Conservation (phyloP, 2,329 filamentous ascomycete species). For the Fusarium nematophilum region DNA sequence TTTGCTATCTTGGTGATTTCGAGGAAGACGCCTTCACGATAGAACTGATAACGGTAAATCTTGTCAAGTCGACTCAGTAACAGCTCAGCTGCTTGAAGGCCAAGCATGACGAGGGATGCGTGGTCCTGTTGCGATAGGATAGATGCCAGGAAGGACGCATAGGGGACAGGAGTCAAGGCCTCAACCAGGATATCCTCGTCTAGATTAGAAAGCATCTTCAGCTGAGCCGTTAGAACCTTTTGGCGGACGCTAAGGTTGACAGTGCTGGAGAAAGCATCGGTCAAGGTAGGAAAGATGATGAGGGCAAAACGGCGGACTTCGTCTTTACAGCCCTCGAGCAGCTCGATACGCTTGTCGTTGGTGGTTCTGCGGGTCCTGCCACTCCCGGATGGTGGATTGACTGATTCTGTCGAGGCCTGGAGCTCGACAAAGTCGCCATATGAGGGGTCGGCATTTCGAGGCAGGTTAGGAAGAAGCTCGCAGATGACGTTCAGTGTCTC, state of each 20-base stretch:
- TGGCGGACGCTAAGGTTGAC: constrained; percentile 95
- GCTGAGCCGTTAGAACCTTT: constrained; percentile 93
- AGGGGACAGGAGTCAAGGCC: constrained; percentile 86
- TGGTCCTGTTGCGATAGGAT: constrained; percentile 97
- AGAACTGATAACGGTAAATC: constrained; percentile 96
- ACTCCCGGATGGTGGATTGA: constrained; percentile 51
- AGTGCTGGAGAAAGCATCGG: constrained; percentile 96
- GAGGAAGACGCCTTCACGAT: constrained; percentile 93
- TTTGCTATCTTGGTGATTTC: constrained; percentile 86
- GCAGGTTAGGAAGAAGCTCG: constrained; percentile 85
- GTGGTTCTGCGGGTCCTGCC: constrained; percentile 57
- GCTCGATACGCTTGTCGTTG: constrained; percentile 83
- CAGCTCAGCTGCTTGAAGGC: constrained; percentile 89
- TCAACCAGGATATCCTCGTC: constrained; percentile 86
- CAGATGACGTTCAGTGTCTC: constrained; percentile 98
- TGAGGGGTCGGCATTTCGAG: constrained; percentile 61
- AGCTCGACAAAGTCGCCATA: constrained; percentile 59
- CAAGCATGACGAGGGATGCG: constrained; percentile 84
- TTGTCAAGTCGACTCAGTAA: constrained; percentile 84
- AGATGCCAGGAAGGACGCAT: constrained; percentile 93
- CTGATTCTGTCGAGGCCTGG: constrained; percentile 52
- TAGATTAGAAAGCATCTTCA: constrained; percentile 98
- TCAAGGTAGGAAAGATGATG: constrained; percentile 93
- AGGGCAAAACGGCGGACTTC: constrained; percentile 93
- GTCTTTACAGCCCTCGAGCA: constrained; percentile 83